Base-by-base conservation (phyloP, 1,284 basidiomycete species). In the Pseudozyma pruni region DNA sequence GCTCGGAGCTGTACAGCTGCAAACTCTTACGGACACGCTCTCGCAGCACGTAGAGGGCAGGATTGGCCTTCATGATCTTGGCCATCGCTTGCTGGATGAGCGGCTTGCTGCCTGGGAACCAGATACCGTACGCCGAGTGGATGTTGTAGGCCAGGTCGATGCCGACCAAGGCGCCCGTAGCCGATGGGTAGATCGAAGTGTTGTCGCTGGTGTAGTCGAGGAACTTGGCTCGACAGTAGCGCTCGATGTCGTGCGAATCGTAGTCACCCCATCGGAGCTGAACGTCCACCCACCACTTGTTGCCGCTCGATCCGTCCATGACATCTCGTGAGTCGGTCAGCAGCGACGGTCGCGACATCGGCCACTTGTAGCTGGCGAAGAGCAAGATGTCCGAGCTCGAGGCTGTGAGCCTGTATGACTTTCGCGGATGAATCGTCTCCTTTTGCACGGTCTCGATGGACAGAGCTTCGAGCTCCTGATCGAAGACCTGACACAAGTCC, bases 331-430 rank as follows among this genome's bases (percentile, higher is more conserved):
- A 91, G 80, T 98, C 96, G 13, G 94, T 96, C 43, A 95, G 90
- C 42, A 99, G 88, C 16, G 94, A 97, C 1, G 96, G 96, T 27
- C 94, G 89, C 14, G 94, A 90, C 73, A 98, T 96, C 82, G 97
- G 97, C 95, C 95, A 99, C 88, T 90, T 82, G 60, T 82, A 82
- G 3, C 92, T 91, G 22, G 94, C 96, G 88, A 98, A 98, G 49
- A 99, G 86, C 32, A 98, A 86, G 76, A 98, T 94, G 81, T 99
- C 96, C 56, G 95, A 95, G 35, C 86, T 86, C n/a, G 85, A 87
- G 11, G 94, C 96, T 84, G 98, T 98, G 93, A 98, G 97, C 87
- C 98, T 97, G 89, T 99, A 99, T 86, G 93, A 96, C 87, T 98
- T 98, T 85, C 95, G 91, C 79, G 96, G 95, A 84, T 85, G 95